Evolutionary conservation across 805 yeast species (phyloP).

Genomic region (Saturnispora hagleri): DNA sequence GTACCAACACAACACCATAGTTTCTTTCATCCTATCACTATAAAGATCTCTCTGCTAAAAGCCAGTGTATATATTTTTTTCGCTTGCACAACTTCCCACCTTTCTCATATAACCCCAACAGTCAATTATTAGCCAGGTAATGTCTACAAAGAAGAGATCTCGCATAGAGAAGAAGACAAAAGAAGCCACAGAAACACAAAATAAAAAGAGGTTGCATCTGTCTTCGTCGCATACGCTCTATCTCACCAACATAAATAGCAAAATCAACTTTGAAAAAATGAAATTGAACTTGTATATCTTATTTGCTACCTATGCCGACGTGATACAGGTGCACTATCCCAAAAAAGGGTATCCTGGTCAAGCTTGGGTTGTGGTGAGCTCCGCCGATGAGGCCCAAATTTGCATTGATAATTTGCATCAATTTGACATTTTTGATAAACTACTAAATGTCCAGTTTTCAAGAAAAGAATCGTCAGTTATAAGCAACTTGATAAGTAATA

Average conservation of each 20-base stretch:
- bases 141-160: constrained; percentile 13
- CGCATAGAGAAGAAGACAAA: background rate
- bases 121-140: background rate
- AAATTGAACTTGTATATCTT: constrained; percentile 48
- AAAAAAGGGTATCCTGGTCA: constrained; percentile 49
- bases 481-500: constrained; percentile 10
- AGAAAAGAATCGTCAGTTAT: constrained; percentile 24
- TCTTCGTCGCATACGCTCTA: constrained; percentile 38
- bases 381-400: constrained; percentile 38
- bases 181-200: background rate
- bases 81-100: background rate
- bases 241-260: constrained; percentile 49
- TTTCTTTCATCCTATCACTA: no score
- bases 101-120: background rate
- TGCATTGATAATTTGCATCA: constrained; percentile 43
- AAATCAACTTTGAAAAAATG: constrained; percentile 35
- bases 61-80: background rate
- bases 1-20: background rate
- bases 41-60: no score
- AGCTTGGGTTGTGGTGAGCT: constrained; percentile 51
- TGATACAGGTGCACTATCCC: constrained; percentile 39
- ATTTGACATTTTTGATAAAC: constrained; percentile 44
- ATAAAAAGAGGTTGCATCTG: background rate
- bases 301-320: constrained; percentile 58
- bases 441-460: constrained; percentile 37